Evolutionary conservation across 192 early-diverging fungal species (phyloP), one percentile per base, ranked within the genome.

Genomic region (Gamsiella multidivaricata): DNA sequence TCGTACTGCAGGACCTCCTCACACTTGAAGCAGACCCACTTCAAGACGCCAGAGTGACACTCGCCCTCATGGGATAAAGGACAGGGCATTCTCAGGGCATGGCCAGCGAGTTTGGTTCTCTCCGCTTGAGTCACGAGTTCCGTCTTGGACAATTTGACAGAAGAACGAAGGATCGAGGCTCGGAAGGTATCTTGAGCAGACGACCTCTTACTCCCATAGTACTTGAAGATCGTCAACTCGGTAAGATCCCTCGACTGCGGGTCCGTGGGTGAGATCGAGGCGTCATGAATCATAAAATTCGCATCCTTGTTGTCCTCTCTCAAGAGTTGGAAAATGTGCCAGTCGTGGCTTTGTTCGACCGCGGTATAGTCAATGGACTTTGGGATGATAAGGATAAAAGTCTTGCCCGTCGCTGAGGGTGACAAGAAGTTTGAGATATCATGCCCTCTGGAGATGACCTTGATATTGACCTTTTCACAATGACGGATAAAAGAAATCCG

Each of bases 401-500:
- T 60, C 4, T 45, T 31, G 28, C 17, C 42, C 25, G 41, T 31
- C 42, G 28, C 37, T 28, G 57, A 60, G 26, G 57, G 1, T 31
- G 57, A 34, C 42, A 60, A 26, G 25, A 60, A 2, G 57, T 46
- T 31, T 31, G 57, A 60, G 42, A 60, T 60, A 20, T 45, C 39
- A 46, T 46, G 3, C 25, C 22, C 41, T 25, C 57, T 60, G 28
- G 57, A 60, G 42, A 60, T 60, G 57, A 60, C 57, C 39, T 60
- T 1, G 23, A 60, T 46, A 29, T 60, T 46, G 57, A 60, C 41
- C 42, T 60, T 31, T 60, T 60, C 23, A 28, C 57, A 60, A 46
- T 15, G 57, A 60, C 57, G 42, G 57, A 60, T 60, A 60, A 60
- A 60, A 1, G 42, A 60, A 31, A 60, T 60, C 5, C 57, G 57